phyloP scores from a whole-genome alignment of 1,284 basidiomycete species.

The Cutaneotrichosporon dermatis region DNA sequence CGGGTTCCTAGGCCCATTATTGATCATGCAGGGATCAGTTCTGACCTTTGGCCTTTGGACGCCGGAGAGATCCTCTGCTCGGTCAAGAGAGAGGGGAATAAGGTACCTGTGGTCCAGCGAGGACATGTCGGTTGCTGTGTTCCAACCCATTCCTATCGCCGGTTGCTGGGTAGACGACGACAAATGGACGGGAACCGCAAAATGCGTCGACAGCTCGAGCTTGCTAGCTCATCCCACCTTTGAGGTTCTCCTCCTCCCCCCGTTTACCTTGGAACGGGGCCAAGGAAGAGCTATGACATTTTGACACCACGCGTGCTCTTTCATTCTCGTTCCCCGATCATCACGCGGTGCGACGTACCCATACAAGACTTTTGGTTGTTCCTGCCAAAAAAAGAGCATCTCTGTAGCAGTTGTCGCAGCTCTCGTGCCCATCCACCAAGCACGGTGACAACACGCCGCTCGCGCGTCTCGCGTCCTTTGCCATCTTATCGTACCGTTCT shows the following conservation, averaged over 20 bases:
- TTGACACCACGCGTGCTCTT: neutral
- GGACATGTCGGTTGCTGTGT: neutral
- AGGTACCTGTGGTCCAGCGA: neutral
- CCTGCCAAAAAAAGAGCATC: too few relatives aligned
- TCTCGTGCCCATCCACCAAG: too few relatives aligned
- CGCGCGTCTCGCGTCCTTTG: too few relatives aligned
- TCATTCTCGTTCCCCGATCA: constrained; percentile 1
- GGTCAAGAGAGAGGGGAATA: too few relatives aligned
- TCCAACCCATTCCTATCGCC: neutral
- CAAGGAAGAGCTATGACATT: neutral
- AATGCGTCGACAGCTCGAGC: neutral
- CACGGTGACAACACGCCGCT: too few relatives aligned
- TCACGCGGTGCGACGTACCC: neutral
- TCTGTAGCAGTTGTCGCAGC: neutral
- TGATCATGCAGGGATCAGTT: neutral
- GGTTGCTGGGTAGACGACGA: constrained; percentile 3
- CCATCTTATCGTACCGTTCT: too few relatives aligned
- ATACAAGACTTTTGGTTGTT: neutral
- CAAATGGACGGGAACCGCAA: neutral
- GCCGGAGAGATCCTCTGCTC: too few relatives aligned
- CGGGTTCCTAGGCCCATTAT: constrained; percentile 2
- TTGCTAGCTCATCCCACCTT: too few relatives aligned
- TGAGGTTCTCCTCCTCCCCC: too few relatives aligned
- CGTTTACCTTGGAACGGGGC: too few relatives aligned
- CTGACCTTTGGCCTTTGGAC: neutral